Base-by-base conservation (phyloP, 257 asterid species). In the Solanum piurae region DNA sequence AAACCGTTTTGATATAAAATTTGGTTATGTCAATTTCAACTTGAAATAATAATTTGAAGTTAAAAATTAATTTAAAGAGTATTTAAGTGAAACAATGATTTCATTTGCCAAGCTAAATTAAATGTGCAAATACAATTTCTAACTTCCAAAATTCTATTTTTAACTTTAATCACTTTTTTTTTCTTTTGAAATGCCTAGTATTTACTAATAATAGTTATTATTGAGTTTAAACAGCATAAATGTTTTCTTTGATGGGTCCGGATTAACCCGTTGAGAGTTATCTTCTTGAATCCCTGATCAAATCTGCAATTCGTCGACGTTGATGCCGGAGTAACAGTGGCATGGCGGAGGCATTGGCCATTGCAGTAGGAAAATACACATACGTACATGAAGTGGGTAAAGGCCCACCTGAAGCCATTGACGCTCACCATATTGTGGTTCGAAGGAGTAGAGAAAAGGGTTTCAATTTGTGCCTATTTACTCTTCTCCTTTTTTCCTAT, bases 361-460 rank as follows among this genome's bases (percentile, higher is more conserved):
- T 92, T 85, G 84, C 85, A 27, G 87, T 88, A 73, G 97, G 93
- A 58, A 90, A 92, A 89, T 94, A 90, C 88, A 90, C 83, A 77
- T 96, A 97, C 83, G 58, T 92, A 79, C 95, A 92, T 38, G 95
- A 94, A 85, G 88, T 82, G 55, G 91, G 89, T 55, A 92, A 90
- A 74, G 93, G 93, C 79, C 88, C 92, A 3, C 92, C 93, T 29
- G 94, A 93, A 87, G 93, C 94, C 91, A 92, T 95, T 25, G 96
- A 94, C 66, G 91, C 93, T 73, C 98, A 97, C 92, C 98, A 91
- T 90, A 90, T 96, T 88, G 72, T 90, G 37, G 86, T 93, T 79
- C 86, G 83, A 75, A 90, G 90, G 87, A 92, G 89, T 71, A 71
- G 83, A 80, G 87, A 72, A 16, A 88, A 89, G 89, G 83, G 71